phyloP scores from a whole-genome alignment of 1,139 yeast genomes.

The Lodderomyces margitis region DNA sequence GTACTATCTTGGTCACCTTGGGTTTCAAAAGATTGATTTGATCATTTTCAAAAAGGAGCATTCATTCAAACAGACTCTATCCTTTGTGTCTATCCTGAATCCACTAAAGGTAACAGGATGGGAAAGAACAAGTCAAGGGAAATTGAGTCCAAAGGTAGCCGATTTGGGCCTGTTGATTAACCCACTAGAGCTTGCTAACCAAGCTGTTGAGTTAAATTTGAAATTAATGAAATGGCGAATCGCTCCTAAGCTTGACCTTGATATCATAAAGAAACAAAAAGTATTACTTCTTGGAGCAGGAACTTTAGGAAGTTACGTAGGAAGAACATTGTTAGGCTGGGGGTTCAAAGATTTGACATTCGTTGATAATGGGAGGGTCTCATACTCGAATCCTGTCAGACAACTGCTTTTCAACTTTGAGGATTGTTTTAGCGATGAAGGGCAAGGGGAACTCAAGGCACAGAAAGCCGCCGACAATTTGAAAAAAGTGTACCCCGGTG shows the following conservation, averaged over 20 bases:
- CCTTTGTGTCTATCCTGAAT: conserved; percentile 10
- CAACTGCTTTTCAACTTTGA: conserved; percentile 80
- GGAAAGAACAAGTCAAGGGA: conserved; percentile 78
- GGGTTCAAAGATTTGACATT: conserved; percentile 83
- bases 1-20: conserved; percentile 46
- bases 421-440: conserved; percentile 65
- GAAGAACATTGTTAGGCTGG: conserved; percentile 88
- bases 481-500: conserved; percentile 74
- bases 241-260: conserved; percentile 76
- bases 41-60: conserved; percentile 28
- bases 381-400: conserved; percentile 92
- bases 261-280: conserved; percentile 54
- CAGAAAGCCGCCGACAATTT: conserved; percentile 70
- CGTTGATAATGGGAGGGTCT: conserved; percentile 85
- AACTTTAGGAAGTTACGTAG: conserved; percentile 88
- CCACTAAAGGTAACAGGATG: conserved; percentile 67
- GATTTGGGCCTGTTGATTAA: conserved; percentile 78
- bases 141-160: conserved; percentile 76
- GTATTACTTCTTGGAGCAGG: conserved; percentile 93
- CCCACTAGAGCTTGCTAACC: conserved; percentile 80
- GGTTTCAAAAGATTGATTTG: conserved; percentile 38
- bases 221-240: conserved; percentile 97
- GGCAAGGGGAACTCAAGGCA: conserved; percentile 70
- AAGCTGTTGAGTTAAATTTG: conserved; percentile 86
- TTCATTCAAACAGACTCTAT: conserved; percentile 25